These are phyloP conservation scores for Pseudonectria foliicola DNA, from an alignment of 2,329 filamentous ascomycete species.

Conservation along the genomic window DNA sequence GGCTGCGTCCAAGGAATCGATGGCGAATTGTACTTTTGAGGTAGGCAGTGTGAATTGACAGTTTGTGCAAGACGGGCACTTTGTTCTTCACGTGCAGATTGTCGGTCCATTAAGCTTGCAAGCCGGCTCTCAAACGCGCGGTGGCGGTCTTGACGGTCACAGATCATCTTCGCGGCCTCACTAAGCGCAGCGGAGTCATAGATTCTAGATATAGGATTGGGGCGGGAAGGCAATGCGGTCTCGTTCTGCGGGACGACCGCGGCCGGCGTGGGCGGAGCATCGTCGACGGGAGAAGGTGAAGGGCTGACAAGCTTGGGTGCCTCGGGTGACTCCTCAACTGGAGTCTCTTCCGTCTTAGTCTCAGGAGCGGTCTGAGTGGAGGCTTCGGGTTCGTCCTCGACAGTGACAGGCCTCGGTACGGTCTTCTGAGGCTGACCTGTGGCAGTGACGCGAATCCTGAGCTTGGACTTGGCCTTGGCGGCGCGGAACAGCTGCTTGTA, in stretches of 20 bases:
- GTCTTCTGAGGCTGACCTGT: slow-evolving; percentile 26
- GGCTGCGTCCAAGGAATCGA: not conserved
- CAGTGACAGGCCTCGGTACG: slow-evolving; percentile 36
- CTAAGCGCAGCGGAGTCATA: slow-evolving; percentile 20
- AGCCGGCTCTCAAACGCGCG: slow-evolving; percentile 22
- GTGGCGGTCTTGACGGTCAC: slow-evolving; percentile 14
- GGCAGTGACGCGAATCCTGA: slow-evolving; percentile 71
- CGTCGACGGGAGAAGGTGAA: slow-evolving; percentile 4
- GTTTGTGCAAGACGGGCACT: not conserved
- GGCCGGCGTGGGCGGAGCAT: slow-evolving; percentile 7
- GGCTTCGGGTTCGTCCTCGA: slow-evolving; percentile 44
- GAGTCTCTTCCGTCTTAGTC: not conserved
- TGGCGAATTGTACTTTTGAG: not conserved
- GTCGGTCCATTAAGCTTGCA: slow-evolving; percentile 19
- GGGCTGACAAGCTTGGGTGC: not conserved
- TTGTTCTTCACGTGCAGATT: slow-evolving; percentile 4
- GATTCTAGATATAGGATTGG: slow-evolving; percentile 18
- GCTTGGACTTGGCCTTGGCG: slow-evolving; percentile 96
- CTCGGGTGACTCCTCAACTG: not conserved
- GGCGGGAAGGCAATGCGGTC: slow-evolving; percentile 17
- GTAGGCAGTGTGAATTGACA: not conserved
- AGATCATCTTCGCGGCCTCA: slow-evolving; percentile 20
- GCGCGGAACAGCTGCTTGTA: slow-evolving; percentile 97
- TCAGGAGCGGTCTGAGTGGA: slow-evolving; percentile 4
- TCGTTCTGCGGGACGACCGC: slow-evolving; percentile 10